Conservation (phyloP, 1,284 basidiomycete genomes). For the Ustilago loliicola region DNA sequence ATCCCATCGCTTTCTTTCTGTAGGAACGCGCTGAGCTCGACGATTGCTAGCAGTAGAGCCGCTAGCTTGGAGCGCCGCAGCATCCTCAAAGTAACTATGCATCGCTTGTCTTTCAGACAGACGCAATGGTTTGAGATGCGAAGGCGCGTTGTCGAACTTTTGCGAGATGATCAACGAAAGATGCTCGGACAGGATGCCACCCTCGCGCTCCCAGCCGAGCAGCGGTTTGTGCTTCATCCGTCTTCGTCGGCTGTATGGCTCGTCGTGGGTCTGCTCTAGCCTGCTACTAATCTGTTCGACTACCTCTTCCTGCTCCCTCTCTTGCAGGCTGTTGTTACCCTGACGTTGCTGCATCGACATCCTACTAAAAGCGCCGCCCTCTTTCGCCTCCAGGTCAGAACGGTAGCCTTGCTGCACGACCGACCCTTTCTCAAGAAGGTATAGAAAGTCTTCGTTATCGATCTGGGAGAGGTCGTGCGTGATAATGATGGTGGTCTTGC, state of each 20-base stretch:
- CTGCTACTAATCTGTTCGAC: constrained; percentile 55
- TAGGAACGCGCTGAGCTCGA: constrained; percentile 8
- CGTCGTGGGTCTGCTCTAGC: constrained; percentile 8
- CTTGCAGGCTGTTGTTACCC: not conserved
- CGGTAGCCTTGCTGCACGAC: constrained; percentile 92
- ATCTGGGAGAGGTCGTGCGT: constrained; percentile 95
- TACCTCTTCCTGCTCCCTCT: constrained; percentile 70
- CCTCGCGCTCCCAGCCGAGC: constrained; percentile 41
- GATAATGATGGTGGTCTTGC: constrained; percentile 93
- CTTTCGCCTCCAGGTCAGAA: constrained; percentile 76
- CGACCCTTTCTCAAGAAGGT: constrained; percentile 84
- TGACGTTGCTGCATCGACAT: constrained; percentile 29
- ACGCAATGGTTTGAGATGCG: constrained; percentile 42
- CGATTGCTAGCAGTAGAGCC: constrained; percentile 41
- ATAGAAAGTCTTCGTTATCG: constrained; percentile 83
- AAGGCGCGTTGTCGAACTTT: constrained; percentile 25
- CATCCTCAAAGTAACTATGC: constrained; percentile 39
- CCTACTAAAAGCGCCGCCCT: constrained; percentile 14
- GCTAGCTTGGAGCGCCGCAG: constrained; percentile 34
- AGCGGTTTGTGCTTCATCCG: constrained; percentile 34
- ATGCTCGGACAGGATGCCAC: constrained; percentile 28
- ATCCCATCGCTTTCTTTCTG: constrained; percentile 34
- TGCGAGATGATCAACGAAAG: constrained; percentile 45
- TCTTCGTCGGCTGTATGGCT: constrained; percentile 72
- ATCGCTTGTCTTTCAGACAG: constrained; percentile 42